phyloP scores from a whole-genome alignment of 2,329 filamentous ascomycete genomes.

The Diaporthe velutina region DNA sequence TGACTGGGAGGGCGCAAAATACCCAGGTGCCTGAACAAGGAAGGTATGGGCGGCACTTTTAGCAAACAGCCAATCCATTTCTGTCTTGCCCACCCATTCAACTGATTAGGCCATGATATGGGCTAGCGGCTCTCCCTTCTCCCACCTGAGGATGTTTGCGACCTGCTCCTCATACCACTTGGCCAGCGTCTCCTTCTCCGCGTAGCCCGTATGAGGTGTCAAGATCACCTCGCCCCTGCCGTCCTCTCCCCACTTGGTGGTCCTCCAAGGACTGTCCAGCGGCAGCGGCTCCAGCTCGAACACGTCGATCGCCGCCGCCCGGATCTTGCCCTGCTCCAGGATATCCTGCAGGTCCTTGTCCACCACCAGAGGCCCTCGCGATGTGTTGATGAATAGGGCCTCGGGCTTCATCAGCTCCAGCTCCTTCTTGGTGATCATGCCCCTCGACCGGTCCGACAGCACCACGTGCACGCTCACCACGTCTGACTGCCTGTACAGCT shows the following conservation, averaged over 20 bases:
- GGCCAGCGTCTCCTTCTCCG: conserved; percentile 73
- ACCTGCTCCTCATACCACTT: conserved; percentile 77
- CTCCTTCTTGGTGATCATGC: conserved; percentile 69
- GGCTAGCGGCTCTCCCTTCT: conserved; percentile 32
- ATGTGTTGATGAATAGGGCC: conserved; percentile 79
- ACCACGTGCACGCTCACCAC: conserved; percentile 79
- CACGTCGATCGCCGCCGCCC: conserved; percentile 79
- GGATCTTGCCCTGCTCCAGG: conserved; percentile 70
- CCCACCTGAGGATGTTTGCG: conserved; percentile 71
- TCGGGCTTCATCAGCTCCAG: conserved; percentile 71
- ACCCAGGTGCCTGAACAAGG: neutral
- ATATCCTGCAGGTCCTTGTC: conserved; percentile 72
- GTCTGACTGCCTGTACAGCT: conserved; percentile 72
- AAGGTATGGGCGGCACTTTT: neutral
- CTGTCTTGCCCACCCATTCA: neutral
- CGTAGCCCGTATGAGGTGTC: conserved; percentile 82
- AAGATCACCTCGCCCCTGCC: conserved; percentile 72
- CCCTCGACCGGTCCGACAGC: conserved; percentile 71
- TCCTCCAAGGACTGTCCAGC: conserved; percentile 75
- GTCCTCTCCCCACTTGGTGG: conserved; percentile 70
- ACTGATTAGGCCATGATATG: conserved; percentile 28
- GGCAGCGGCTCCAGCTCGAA: conserved; percentile 80
- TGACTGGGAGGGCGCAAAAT: neutral
- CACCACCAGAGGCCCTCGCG: conserved; percentile 76
- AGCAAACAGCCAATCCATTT: neutral